Evolutionary conservation across 108 stramenopile species (phyloP), one percentile per base, ranked within the genome.

Genomic region (Chaetoceros muelleri): DNA sequence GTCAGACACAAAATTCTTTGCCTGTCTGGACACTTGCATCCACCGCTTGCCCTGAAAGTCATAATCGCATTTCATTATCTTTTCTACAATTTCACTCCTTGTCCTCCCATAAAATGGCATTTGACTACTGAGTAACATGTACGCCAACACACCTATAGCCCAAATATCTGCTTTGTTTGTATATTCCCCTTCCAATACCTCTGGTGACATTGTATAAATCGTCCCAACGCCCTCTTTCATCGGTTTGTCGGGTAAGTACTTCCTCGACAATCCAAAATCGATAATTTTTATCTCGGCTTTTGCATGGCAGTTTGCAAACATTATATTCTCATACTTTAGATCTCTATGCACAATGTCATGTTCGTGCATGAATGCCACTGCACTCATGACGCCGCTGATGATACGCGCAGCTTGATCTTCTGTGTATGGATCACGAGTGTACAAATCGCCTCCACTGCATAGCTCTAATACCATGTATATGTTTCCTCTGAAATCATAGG

Each of bases 201-300:
- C 79, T 0, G 87, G 91, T 16, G 86, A 81, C 84, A 88, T 90
- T n/a, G 82, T 82, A 50, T 90, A 90, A 5, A 86, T 60, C 1
- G 80, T 82, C 25, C 87, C 87, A 10, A 85, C 84, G 21, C 75
- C 75, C 22, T 90, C 80, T 23, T 60, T 59, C 58, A 90, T 46
- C 26, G 60, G 57, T 29, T 55, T 66, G 1, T 70, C 47, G 24
- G 60, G 45, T 10, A 57, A 46, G 58, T 67, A 60, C 49, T 73
- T 75, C 64, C 80, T 85, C 34, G 73, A 72, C 28, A 89, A 60
- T n/a, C 93, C 86, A 71, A 95, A 97, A 67, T 97, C 96, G 60
- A 96, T 94, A 30, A 96, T 51, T 64, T 90, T 78, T 18, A 78
- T 60, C 40, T 75, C 76, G 2, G 81, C 30, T 27, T 81, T 69